phyloP scores from a whole-genome alignment of 2,329 filamentous ascomycete genomes.

The Pseudogymnoascus sp. region DNA sequence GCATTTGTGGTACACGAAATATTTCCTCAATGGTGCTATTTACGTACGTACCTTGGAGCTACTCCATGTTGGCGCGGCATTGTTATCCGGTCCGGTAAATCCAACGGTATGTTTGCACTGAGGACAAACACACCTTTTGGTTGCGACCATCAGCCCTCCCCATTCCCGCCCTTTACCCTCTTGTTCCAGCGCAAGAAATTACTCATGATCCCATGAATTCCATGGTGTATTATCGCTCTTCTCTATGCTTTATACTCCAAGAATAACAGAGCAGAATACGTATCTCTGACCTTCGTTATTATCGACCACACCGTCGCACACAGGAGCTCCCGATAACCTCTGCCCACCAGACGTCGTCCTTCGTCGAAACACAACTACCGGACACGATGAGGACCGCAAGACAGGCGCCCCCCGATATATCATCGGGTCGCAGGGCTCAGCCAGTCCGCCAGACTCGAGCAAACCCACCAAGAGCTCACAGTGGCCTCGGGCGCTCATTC shows the following conservation, averaged over 20 bases:
- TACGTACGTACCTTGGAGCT: background rate
- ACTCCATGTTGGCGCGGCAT: background rate
- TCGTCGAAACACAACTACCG: constrained; percentile 7
- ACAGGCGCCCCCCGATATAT: constrained; percentile 21
- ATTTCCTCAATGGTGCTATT: background rate
- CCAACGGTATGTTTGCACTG: constrained; percentile 5
- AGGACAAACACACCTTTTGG: constrained; percentile 6
- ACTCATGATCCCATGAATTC: constrained; percentile 1
- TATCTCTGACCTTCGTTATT: constrained; percentile 3
- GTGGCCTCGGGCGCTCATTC: constrained; percentile 37
- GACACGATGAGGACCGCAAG: constrained; percentile 28
- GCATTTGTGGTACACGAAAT: background rate
- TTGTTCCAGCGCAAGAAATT: constrained; percentile 3
- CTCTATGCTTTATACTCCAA: background rate
- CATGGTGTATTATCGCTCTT: background rate
- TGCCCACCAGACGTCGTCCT: background rate
- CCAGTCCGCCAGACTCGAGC: constrained; percentile 57
- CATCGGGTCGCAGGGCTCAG: constrained; percentile 50
- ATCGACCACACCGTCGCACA: constrained; percentile 1
- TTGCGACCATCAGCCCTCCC: constrained; percentile 6
- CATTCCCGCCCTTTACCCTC: background rate
- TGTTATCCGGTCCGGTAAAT: background rate
- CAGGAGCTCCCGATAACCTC: background rate
- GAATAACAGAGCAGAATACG: constrained; percentile 6
- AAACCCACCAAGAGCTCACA: constrained; percentile 51